phyloP scores from a whole-genome alignment of 805 yeast genomes.

The Wickerhamiella galacta region DNA sequence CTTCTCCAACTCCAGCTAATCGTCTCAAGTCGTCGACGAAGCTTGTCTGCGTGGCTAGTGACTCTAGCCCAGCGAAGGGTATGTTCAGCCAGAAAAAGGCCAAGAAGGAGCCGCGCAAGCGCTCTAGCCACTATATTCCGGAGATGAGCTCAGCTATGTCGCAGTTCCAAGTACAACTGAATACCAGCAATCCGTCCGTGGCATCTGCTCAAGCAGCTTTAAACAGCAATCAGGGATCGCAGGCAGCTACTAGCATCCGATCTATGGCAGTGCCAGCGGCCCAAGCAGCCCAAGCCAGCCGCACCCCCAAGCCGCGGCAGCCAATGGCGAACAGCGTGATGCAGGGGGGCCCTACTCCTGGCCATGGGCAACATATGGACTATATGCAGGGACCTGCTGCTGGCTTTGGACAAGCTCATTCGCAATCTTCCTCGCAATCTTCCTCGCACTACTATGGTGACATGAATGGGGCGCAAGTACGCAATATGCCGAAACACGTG shows the following conservation, averaged over 20 bases:
- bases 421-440: too few relatives aligned
- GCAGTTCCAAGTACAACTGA: conserved; percentile 19
- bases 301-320: neutral
- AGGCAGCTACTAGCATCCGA: neutral
- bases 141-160: conserved; percentile 19
- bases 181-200: conserved; percentile 1
- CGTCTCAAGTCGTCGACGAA: conserved; percentile 15
- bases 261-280: conserved; percentile 1
- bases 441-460: too few relatives aligned
- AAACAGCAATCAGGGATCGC: neutral
- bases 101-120: conserved; percentile 4
- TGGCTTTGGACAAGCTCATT: too few relatives aligned
- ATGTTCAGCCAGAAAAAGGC: conserved; percentile 12
- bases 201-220: conserved; percentile 1
- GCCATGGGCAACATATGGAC: too few relatives aligned
- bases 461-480: too few relatives aligned
- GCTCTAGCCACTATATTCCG: conserved; percentile 7
- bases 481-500: too few relatives aligned
- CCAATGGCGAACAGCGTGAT: too few relatives aligned
- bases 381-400: too few relatives aligned
- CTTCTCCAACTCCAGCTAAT: conserved; percentile 20
- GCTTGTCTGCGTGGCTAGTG: conserved; percentile 19
- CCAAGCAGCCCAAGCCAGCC: neutral
- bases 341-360: too few relatives aligned
- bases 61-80: conserved; percentile 20